Evolutionary conservation across 768 basidiomycete species (phyloP), one percentile per base, ranked within the genome.

Genomic region (Lentinula lateritia): DNA sequence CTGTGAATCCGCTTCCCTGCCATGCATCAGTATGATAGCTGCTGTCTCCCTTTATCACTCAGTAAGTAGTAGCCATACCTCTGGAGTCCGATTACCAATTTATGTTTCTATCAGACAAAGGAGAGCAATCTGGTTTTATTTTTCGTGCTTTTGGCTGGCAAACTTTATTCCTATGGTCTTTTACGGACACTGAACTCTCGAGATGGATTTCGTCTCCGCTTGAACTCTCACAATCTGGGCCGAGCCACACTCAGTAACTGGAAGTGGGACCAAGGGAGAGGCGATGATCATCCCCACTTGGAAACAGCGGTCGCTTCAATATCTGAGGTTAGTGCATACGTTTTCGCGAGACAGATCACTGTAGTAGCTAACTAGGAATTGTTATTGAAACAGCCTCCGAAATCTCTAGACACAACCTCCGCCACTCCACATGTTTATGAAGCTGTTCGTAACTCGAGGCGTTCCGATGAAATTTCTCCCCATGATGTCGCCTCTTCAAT

Each of bases 101-200:
- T 39, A 28, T 28, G 38, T 28, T 50, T n/a, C 23, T 58, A 34
- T 38, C 32, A 53, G 43, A 32, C 38, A 7, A 42, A 39, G 18
- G 7, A 46, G 16, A 73, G 76, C 59, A 74, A 79, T 63, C 70
- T 83, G 6, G 75, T 80, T 36, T 66, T 83, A 5, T 77, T 83
- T 64, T 83, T 84, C 66, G 71, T 78, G 38, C 66, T 83, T 16
- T 68, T 81, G 52, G 80, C 80, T 3, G 81, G 82, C 41, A 84
- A 84, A 66, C 72, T 84, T 41, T 66, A 79, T 48, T 65, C 71
- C 4, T 72, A 78, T 45, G 78, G 76, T 10, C 71, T 78, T 67
- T 66, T 78, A 41, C 74, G 75, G 23, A 75, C 75, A 1, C 66
- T 79, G 39, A 52, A 60, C 18, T 18, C 50, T 50, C 41, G 61